Percentiles rank a stretch among this genome's conserved stretches.
Conservation (phyloP, 148 eudicot genomes). For the Nepenthes gracilis region DNA sequence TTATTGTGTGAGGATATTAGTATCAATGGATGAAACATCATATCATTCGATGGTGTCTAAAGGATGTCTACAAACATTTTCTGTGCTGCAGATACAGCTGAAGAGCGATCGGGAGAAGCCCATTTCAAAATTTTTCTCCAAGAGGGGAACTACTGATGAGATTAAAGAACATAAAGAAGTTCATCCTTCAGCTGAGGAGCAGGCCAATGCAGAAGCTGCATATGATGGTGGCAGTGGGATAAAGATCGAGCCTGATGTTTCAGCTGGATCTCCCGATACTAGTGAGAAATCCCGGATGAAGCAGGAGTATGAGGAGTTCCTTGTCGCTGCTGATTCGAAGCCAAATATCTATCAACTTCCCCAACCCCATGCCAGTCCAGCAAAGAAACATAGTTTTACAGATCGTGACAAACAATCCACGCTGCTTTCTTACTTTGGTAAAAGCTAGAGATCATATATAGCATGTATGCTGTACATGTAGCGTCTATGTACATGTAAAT, state of each 20-base stretch:
- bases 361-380: slow-evolving; percentile 22
- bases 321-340: slow-evolving; percentile 18
- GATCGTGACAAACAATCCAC: slow-evolving; percentile 55
- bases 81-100: slow-evolving; percentile 44
- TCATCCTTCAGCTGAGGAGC: slow-evolving; percentile 13
- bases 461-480: background rate
- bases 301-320: slow-evolving; percentile 35
- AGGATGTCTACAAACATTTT: background rate
- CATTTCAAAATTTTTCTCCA: slow-evolving; percentile 69
- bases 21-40: background rate
- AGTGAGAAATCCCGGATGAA: slow-evolving; percentile 26
- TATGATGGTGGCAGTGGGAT: slow-evolving; percentile 1
- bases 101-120: slow-evolving; percentile 44
- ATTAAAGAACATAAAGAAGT: slow-evolving; percentile 20
- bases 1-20: background rate
- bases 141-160: slow-evolving; percentile 22
- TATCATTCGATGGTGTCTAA: background rate
- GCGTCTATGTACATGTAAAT: slow-evolving; percentile 1
- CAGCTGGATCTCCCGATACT: slow-evolving; percentile 7
- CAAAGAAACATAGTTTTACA: slow-evolving; percentile 33
- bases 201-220: slow-evolving; percentile 26
- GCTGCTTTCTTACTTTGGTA: slow-evolving; percentile 54
- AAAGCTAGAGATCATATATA: slow-evolving; percentile 23
- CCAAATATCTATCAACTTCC: slow-evolving; percentile 13
- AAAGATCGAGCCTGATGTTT: slow-evolving; percentile 16